phyloP scores from a whole-genome alignment of 352 stramenopile species.

The Vaucheria bursata region DNA sequence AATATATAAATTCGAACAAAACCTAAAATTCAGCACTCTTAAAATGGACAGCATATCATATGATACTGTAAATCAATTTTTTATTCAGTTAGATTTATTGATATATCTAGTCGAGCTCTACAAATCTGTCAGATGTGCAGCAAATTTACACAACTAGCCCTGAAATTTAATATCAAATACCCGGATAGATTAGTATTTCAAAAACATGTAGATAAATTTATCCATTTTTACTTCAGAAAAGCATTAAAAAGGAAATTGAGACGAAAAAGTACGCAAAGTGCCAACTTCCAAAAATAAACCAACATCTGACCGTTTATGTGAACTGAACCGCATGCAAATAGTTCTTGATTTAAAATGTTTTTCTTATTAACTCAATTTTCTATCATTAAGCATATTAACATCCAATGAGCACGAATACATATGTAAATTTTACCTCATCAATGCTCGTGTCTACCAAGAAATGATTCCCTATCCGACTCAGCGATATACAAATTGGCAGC shows the following conservation, averaged over 20 bases:
- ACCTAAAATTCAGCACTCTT: too few species aligned
- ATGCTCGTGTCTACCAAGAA: constrained; percentile 47
- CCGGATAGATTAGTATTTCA: too few species aligned
- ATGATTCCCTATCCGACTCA: constrained; percentile 28
- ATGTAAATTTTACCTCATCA: constrained; percentile 15
- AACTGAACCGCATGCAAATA: not conserved
- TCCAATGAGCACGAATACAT: not conserved
- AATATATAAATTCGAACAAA: too few species aligned
- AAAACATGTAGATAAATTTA: too few species aligned
- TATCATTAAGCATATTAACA: not conserved
- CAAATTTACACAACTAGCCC: too few species aligned
- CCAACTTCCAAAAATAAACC: not conserved
- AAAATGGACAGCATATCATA: not conserved
- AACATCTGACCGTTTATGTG: not conserved
- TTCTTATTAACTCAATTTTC: not conserved
- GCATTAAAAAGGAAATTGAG: too few species aligned
- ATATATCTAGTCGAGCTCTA: too few species aligned
- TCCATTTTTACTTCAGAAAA: too few species aligned
- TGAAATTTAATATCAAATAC: too few species aligned
- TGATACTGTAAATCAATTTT: not conserved
- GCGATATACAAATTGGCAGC: constrained; percentile 13
- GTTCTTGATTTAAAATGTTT: not conserved
- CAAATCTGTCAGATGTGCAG: too few species aligned
- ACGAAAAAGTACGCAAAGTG: not conserved
- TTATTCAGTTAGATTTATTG: too few species aligned